phyloP scores from a whole-genome alignment of 2,329 filamentous ascomycete species.

The Aureobasidium namibiae region DNA sequence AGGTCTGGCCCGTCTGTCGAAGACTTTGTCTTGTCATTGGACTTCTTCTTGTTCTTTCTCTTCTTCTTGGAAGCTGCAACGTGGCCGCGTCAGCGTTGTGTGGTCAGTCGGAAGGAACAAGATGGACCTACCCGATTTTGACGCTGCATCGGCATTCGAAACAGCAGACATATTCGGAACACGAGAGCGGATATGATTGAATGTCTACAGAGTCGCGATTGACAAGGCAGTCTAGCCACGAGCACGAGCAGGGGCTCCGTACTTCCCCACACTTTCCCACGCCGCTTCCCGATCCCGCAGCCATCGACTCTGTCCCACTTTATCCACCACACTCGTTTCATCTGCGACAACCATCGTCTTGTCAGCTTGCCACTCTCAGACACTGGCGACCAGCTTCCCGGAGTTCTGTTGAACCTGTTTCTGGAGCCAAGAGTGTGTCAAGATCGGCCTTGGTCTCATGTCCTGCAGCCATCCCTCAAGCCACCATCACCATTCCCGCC shows the following conservation, averaged over 20 bases:
- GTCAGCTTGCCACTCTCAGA: background rate
- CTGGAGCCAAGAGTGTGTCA: background rate
- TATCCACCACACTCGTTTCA: background rate
- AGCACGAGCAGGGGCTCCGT: background rate
- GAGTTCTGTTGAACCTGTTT: too few relatives aligned
- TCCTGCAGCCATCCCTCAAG: constrained; percentile 4
- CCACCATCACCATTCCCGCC: background rate
- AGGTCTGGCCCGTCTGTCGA: constrained; percentile 29
- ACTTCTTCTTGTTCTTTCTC: constrained; percentile 52
- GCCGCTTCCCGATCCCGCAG: background rate
- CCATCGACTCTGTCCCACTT: background rate
- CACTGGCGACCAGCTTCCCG: background rate
- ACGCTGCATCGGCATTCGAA: constrained; percentile 12
- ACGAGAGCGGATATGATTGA: background rate
- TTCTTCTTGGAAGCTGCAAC: constrained; percentile 42
- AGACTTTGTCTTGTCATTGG: constrained; percentile 34
- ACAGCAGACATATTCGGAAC: constrained; percentile 16
- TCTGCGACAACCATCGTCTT: background rate
- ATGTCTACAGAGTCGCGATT: background rate
- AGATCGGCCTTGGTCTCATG: background rate
- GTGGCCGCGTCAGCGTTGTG: constrained; percentile 15
- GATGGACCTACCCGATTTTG: constrained; percentile 17
- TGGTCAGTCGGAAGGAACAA: background rate
- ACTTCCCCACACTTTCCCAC: constrained; percentile 9
- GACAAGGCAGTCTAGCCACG: background rate